Base-by-base conservation (phyloP, 495 filamentous ascomycete species). In the Penicillium goetzii region DNA sequence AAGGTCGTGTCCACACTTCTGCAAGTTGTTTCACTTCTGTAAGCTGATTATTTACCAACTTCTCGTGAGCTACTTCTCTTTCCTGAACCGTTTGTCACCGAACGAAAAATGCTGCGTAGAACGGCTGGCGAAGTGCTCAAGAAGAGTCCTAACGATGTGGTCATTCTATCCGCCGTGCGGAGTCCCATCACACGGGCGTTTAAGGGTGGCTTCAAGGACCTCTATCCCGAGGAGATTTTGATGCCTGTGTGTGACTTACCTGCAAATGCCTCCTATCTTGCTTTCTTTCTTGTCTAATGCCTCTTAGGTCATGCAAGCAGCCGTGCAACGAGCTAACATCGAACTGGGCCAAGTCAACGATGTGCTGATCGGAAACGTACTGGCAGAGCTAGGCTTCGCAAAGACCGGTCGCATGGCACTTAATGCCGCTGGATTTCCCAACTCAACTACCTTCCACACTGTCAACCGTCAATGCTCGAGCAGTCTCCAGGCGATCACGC, bases 381-480 rank as follows among this genome's bases (percentile, higher is more conserved):
- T 88, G 45, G 87, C 87, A 28, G 90, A 93, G 71, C 89, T 96
- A 28, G 91, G 91, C 49, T 90, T 90, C 58, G 85, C 84, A 61
- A 96, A 96, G 79, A 90, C 90, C 15, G 90, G 88, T 59, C 91
- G 92, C 55, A 89, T 90, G 56, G 90, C 92, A 4, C 79, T 89
- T 25, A 90, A 96, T 63, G 89, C 89, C 34, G 92, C 92, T 50
- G 92, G 92, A 55, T 92, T 93, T 80, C 92, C 92, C 56, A 92
- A 91, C 74, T 92, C 91, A 15, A 84, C 88, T 34, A 82, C 83
- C 62, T 88, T 88, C 58, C 90, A 84, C 61, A 87, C 86, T 58
- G 80, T 90, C 38, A 97, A 96, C 79, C 87, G 92, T 59, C 94
- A 95, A 80, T 97, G 92, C 80, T 92, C 89, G 25, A 94, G 91